phyloP scores from a whole-genome alignment of 345 rosid species.

The Crucihimalaya himalaica region DNA sequence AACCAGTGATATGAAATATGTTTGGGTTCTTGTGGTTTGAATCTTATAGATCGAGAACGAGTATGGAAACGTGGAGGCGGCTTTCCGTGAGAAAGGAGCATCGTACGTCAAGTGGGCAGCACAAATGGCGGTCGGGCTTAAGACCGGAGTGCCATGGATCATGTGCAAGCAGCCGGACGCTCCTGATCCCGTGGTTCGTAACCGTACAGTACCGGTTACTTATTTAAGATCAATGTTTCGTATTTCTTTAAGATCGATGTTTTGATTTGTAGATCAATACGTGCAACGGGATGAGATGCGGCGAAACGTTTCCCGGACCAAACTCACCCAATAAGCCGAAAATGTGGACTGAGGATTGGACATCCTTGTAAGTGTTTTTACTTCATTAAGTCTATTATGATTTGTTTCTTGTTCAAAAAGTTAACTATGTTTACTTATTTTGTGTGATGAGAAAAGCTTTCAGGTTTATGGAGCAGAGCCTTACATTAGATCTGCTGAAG shows the following conservation, averaged over 20 bases:
- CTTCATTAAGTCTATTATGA: neutral
- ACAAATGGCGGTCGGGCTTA: conserved; percentile 67
- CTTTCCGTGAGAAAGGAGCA: conserved; percentile 59
- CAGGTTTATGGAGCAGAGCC: conserved; percentile 73
- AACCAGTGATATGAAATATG: neutral
- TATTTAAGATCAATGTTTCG: neutral
- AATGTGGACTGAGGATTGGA: conserved; percentile 92
- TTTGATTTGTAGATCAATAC: conserved; percentile 62
- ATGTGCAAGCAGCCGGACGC: conserved; percentile 94
- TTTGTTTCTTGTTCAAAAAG: conserved; percentile 21
- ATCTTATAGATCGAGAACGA: conserved; percentile 79
- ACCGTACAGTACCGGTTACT: neutral
- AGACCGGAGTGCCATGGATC: conserved; percentile 93
- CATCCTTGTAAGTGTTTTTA: conserved; percentile 64
- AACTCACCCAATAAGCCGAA: conserved; percentile 84
- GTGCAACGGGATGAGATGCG: conserved; percentile 88
- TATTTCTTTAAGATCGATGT: neutral
- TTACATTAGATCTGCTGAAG: conserved; percentile 65
- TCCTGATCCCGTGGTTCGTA: conserved; percentile 88
- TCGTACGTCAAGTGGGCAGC: conserved; percentile 77
- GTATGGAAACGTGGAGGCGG: conserved; percentile 58
- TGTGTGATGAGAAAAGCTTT: conserved; percentile 47
- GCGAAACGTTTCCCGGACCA: conserved; percentile 76
- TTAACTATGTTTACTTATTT: conserved; percentile 7
- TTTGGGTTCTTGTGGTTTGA: neutral